A percentile compares a stretch with the other conserved stretches of the same genome.
These are phyloP conservation scores for Abortiporus biennis DNA, from an alignment of 1,284 basidiomycete species.

Conservation along the genomic window DNA sequence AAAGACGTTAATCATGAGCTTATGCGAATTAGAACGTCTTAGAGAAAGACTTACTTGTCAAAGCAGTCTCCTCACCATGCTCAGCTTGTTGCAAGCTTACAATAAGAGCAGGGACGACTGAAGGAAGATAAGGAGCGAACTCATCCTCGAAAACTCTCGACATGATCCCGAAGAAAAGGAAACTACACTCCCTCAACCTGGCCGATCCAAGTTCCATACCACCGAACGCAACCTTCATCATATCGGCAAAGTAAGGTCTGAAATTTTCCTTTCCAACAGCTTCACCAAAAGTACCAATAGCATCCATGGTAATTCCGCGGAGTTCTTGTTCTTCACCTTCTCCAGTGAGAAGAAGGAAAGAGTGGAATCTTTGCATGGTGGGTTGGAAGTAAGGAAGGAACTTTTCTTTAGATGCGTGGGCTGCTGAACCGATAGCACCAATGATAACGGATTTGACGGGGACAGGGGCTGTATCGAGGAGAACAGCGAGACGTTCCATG, in stretches of 20 bases:
- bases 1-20: constrained; percentile 24
- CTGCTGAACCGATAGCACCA: constrained; percentile 96
- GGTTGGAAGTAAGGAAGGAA: constrained; percentile 96
- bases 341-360: constrained; percentile 77
- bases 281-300: constrained; percentile 96
- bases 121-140: constrained; percentile 84
- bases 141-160: constrained; percentile 94
- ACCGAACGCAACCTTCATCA: constrained; percentile 95
- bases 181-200: constrained; percentile 91
- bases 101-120: constrained; percentile 85
- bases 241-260: constrained; percentile 90
- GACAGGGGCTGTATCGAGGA: constrained; percentile 85
- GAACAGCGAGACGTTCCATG: constrained; percentile 90
- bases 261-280: constrained; percentile 94
- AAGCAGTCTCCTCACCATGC: constrained; percentile 57
- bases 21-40: not conserved
- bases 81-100: constrained; percentile 84
- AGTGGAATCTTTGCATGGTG: constrained; percentile 86
- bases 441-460: constrained; percentile 94
- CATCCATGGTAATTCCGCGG: constrained; percentile 97
- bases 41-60: constrained; percentile 26
- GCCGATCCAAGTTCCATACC: constrained; percentile 86
- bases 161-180: constrained; percentile 99
- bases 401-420: constrained; percentile 91
- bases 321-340: constrained; percentile 92